These are phyloP conservation scores for Pleodorina starrii DNA, from an alignment of 139 green algal genomes.

Conservation along the genomic window DNA sequence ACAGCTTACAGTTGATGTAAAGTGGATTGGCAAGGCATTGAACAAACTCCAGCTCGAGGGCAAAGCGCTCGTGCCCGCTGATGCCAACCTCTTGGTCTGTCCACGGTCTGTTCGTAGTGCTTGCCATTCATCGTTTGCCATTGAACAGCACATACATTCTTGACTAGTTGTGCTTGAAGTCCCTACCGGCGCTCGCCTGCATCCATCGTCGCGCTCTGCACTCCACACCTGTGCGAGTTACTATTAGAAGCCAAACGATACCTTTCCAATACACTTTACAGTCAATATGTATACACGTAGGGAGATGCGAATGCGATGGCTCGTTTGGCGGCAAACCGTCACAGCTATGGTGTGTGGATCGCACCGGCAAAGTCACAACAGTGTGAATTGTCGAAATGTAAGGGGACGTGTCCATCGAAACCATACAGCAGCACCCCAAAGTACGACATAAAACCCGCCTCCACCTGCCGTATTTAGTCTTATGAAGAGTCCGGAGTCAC, in stretches of 20 bases:
- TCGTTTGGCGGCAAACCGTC: not conserved
- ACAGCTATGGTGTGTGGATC: no score
- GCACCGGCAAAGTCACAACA: no score
- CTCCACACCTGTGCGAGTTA: not conserved
- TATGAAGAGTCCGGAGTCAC: not conserved
- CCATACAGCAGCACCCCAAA: no score
- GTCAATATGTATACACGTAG: not conserved
- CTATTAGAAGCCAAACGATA: not conserved
- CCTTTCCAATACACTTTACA: not conserved
- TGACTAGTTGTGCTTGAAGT: no score
- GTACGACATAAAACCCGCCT: not conserved
- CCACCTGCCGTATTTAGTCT: not conserved
- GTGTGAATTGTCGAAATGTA: no score
- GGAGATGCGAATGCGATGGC: not conserved
- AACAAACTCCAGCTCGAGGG: constrained; percentile 96
- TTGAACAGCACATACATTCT: no score
- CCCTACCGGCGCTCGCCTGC: not conserved
- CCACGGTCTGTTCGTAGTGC: constrained; percentile 28
- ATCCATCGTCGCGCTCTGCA: not conserved
- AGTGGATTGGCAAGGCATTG: constrained; percentile 91
- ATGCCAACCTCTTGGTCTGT: constrained; percentile 52
- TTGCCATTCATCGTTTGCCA: not conserved
- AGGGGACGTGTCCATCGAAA: no score
- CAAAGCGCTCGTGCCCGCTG: constrained; percentile 73
- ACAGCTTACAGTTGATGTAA: constrained; percentile 93